Percentiles rank a stretch among this genome's conserved stretches.
These are phyloP conservation scores for Coprinopsis marcescibilis DNA, from an alignment of 768 basidiomycete genomes.

Conservation along the genomic window DNA sequence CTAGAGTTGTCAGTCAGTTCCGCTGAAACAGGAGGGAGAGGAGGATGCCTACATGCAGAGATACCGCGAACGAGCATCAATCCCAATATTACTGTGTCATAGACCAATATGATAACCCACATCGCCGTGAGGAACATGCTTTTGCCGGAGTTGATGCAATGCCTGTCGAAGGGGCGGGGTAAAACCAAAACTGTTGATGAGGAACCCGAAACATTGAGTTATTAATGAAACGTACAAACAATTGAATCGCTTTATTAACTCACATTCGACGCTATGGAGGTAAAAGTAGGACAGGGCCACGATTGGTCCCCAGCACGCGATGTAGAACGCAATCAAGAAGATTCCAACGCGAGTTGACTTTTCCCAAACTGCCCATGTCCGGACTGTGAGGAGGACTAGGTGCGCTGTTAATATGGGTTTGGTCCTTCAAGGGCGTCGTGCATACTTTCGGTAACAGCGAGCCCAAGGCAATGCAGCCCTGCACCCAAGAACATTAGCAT, in stretches of 20 bases:
- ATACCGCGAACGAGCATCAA: neutral
- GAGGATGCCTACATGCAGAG: neutral
- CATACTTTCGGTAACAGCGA: slow-evolving; percentile 8
- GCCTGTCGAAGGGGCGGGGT: neutral
- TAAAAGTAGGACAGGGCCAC: neutral
- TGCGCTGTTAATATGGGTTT: neutral
- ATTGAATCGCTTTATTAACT: too few relatives aligned
- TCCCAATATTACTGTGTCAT: neutral
- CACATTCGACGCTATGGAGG: neutral
- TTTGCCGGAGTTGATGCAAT: neutral
- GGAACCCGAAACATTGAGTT: neutral
- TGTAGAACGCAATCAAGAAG: neutral
- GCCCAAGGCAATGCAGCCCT: slow-evolving; percentile 10
- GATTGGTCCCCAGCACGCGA: neutral
- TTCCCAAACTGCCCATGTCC: slow-evolving; percentile 15
- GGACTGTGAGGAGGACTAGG: slow-evolving; percentile 10
- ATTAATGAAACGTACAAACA: neutral
- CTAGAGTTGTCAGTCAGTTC: neutral
- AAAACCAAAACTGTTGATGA: neutral
- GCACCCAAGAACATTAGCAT: neutral
- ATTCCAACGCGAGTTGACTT: slow-evolving; percentile 4
- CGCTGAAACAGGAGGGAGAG: neutral
- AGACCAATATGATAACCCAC: neutral
- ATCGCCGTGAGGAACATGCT: neutral
- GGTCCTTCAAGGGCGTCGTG: neutral